Conservation (phyloP, 805 yeast genomes). For the Lachancea nothofagi region DNA sequence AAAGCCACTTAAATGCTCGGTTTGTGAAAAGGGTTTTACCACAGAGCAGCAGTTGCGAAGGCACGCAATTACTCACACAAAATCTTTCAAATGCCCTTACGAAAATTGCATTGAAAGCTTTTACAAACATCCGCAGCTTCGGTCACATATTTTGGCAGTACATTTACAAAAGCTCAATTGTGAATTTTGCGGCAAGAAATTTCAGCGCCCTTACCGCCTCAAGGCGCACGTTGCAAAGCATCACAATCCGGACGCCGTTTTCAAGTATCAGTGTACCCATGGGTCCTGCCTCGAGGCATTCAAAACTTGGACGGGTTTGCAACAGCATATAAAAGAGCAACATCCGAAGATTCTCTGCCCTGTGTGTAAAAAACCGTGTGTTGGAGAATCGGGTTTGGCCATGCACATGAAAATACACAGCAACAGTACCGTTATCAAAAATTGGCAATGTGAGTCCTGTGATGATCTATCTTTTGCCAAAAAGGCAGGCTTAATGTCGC, state of each 20-base stretch:
- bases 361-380: conserved; percentile 64
- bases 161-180: conserved; percentile 57
- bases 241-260: conserved; percentile 45
- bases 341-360: conserved; percentile 67
- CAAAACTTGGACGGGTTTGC: conserved; percentile 69
- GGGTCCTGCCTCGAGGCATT: conserved; percentile 57
- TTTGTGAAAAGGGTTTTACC: conserved; percentile 79
- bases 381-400: conserved; percentile 61
- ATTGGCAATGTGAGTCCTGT: conserved; percentile 66
- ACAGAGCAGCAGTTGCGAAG: conserved; percentile 75
- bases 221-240: conserved; percentile 59
- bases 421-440: conserved; percentile 42
- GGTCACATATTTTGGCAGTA: conserved; percentile 60
- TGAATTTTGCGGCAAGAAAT: conserved; percentile 56
- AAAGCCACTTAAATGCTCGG: conserved; percentile 66
- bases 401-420: conserved; percentile 75
- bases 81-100: conserved; percentile 54
- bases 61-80: conserved; percentile 77
- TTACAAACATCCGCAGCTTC: conserved; percentile 66
- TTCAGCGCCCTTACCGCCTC: conserved; percentile 59
- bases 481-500: conserved; percentile 52
- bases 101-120: conserved; percentile 64
- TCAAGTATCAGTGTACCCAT: conserved; percentile 51
- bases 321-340: conserved; percentile 59
- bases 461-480: conserved; percentile 43